Conservation (phyloP, 2,329 filamentous ascomycete species). For the Hymenoscyphus linearis region DNA sequence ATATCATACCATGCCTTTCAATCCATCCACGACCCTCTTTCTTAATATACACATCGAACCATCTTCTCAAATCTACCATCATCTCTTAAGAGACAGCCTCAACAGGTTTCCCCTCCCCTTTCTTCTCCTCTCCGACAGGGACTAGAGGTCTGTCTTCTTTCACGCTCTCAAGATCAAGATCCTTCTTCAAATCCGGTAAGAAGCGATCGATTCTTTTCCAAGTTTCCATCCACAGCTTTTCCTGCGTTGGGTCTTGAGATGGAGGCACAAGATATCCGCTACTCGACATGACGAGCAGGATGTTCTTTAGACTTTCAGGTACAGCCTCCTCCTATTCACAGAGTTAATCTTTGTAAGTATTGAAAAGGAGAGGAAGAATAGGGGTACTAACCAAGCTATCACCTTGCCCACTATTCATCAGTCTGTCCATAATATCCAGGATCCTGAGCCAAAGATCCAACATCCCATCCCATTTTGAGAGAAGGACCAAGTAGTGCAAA, state of each 20-base stretch:
- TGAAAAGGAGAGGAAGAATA: neutral
- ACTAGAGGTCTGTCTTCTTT: conserved; percentile 13
- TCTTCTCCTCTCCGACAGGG: neutral
- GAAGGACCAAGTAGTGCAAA: conserved; percentile 80
- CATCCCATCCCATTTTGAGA: conserved; percentile 84
- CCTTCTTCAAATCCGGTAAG: conserved; percentile 53
- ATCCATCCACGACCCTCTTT: neutral
- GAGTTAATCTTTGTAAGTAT: conserved; percentile 8
- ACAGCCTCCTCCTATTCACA: conserved; percentile 77
- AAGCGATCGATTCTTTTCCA: conserved; percentile 64
- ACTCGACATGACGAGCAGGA: conserved; percentile 89
- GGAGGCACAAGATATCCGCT: conserved; percentile 78
- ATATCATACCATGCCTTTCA: neutral
- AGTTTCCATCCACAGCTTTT: conserved; percentile 55
- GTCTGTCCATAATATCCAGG: conserved; percentile 86
- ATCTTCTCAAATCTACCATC: neutral
- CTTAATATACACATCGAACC: neutral
- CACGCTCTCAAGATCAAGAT: conserved; percentile 46
- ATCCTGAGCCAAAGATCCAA: conserved; percentile 89
- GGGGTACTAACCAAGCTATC: conserved; percentile 71
- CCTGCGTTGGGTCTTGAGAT: conserved; percentile 47
- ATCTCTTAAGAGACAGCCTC: neutral
- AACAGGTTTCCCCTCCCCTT: neutral
- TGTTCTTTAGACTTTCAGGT: conserved; percentile 92
- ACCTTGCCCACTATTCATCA: conserved; percentile 93